Percentiles rank a stretch among this genome's conserved stretches.
phyloP scores from a whole-genome alignment of 2,329 filamentous ascomycete species.

The Daldinia eschscholtzii region DNA sequence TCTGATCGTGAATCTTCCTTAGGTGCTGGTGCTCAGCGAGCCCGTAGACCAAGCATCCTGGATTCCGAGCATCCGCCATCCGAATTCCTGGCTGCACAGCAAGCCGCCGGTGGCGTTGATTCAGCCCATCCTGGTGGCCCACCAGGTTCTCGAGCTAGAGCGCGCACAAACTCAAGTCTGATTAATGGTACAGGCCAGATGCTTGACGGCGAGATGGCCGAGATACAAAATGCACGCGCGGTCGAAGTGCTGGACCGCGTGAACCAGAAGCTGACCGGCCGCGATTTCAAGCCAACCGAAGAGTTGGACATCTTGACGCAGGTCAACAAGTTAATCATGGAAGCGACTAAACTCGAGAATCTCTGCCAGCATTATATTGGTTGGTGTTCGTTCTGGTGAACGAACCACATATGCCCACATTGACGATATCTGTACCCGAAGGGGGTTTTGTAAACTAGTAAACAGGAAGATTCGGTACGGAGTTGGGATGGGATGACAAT shows the following conservation, averaged over 20 bases:
- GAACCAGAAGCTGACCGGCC: constrained; percentile 93
- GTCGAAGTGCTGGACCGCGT: constrained; percentile 92
- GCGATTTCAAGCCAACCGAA: constrained; percentile 88
- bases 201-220: constrained; percentile 64
- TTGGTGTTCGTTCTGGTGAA: constrained; percentile 97
- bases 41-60: constrained; percentile 77
- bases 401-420: background rate
- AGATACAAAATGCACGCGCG: constrained; percentile 93
- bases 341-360: constrained; percentile 97
- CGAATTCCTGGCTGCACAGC: constrained; percentile 66
- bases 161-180: constrained; percentile 69
- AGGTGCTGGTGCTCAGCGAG: constrained; percentile 62
- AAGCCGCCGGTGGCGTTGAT: constrained; percentile 45
- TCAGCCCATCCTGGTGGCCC: constrained; percentile 60
- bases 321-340: constrained; percentile 93
- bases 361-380: constrained; percentile 99
- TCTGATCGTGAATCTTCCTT: constrained; percentile 70
- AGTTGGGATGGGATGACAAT: constrained; percentile 9
- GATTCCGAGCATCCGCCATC: constrained; percentile 72
- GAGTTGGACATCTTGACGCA: constrained; percentile 89
- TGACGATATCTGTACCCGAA: background rate
- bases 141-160: constrained; percentile 64
- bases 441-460: constrained; percentile 7
- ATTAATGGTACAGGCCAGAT: constrained; percentile 53
- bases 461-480: constrained; percentile 15